phyloP scores from a whole-genome alignment of 768 basidiomycete genomes.

The Boletus pseudo-olivaceus region DNA sequence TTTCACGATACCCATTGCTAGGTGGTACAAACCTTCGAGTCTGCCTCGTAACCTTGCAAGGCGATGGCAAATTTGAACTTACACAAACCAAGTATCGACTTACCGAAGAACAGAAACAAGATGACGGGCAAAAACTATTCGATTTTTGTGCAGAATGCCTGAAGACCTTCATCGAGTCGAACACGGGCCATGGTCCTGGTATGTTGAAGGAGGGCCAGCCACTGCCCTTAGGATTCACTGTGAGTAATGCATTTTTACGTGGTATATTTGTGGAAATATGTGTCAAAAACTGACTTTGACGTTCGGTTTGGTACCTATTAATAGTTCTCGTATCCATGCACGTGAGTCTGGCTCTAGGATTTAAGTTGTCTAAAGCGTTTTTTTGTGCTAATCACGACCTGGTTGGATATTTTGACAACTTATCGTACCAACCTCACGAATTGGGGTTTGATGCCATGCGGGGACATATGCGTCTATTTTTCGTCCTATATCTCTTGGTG shows the following conservation, averaged over 20 bases:
- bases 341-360: constrained; percentile 46
- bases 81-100: constrained; percentile 97
- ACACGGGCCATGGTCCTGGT: constrained; percentile 51
- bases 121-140: constrained; percentile 92
- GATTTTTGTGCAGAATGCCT: constrained; percentile 97
- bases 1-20: constrained; percentile 23
- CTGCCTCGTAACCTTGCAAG: constrained; percentile 89
- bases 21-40: constrained; percentile 98
- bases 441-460: background rate
- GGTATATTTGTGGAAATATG: background rate
- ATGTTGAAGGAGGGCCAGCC: constrained; percentile 48
- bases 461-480: background rate
- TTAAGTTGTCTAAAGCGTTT: background rate
- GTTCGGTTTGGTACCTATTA: background rate
- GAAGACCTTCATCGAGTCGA: constrained; percentile 81
- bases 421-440: background rate
- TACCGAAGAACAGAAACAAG: constrained; percentile 96
- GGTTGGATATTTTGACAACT: background rate
- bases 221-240: constrained; percentile 91
- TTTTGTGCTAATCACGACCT: background rate
- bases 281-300: constrained; percentile 3
- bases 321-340: constrained; percentile 95
- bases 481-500: background rate
- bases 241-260: constrained; percentile 39
- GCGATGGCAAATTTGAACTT: constrained; percentile 95